Base-by-base conservation (phyloP, 139 green algal species). In the Microglena sp. region DNA sequence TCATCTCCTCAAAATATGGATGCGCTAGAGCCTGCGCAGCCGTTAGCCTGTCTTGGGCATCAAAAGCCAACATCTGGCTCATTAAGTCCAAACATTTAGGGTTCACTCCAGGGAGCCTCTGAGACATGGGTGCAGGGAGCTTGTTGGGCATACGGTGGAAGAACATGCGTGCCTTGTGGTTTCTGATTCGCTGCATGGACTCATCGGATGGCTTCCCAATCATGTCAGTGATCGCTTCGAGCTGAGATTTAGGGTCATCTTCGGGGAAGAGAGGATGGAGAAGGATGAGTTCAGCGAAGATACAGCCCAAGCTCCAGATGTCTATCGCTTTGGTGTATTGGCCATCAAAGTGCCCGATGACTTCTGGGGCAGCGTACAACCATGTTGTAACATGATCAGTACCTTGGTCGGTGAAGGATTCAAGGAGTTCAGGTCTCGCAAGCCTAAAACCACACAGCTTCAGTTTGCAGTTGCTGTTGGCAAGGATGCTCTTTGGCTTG, bases 401-500 rank as follows among this genome's bases (percentile, higher is more conserved):
- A 11, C 71, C 3, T n/a, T n/a, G n/a, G n/a, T n/a, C n/a, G n/a
- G n/a, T n/a, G n/a, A n/a, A n/a, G n/a, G n/a, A n/a, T n/a, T n/a
- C n/a, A n/a, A n/a, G n/a, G n/a, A n/a, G n/a, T 28, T 35, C 29
- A 22, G 40, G 43, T 1, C 93, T 78, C 4, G 93, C 93, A 5
- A 99, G 79, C 4, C 93, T 93, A 78, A 99, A 96, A 73, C 98
- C 93, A 36, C 76, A 79, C n/a, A 82, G 74, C 69, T 97, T 97
- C 11, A 97, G 76, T 71, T 97, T 97, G 91, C 91, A 97, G 78
- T 97, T 93, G 5, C 82, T 85, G 77, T 97, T 97, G 28, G 89
- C 91, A 54, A 97, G 75, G 64, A 97, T 93, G 76, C 97, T 97
- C 70, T 96, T 96, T 55, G 92, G 92, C 77, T 97, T 96, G 27